Evolutionary conservation across 306 rosid genomes (phyloP).

Genomic region (Fragaria vesca): DNA sequence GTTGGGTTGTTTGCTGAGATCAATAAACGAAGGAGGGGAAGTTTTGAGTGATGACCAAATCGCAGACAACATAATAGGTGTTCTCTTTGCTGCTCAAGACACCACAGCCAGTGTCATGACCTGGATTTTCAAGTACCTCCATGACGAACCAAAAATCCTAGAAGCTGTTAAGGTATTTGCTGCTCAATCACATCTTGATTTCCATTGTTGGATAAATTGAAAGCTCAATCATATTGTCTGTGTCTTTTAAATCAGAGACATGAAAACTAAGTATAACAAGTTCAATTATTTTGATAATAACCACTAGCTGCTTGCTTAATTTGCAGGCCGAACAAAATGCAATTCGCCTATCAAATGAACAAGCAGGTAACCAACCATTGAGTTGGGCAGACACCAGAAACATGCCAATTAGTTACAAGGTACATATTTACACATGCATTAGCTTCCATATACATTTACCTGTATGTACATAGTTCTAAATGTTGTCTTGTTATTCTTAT

Average conservation of each 20-base stretch:
- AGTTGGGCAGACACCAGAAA: slow-evolving; percentile 73
- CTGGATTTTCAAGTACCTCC: slow-evolving; percentile 82
- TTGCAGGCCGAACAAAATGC: slow-evolving; percentile 71
- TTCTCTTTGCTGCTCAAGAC: slow-evolving; percentile 91
- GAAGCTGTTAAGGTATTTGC: slow-evolving; percentile 66
- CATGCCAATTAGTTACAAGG: slow-evolving; percentile 75
- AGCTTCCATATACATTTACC: neutral
- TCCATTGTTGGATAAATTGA: neutral
- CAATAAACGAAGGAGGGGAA: slow-evolving; percentile 60
- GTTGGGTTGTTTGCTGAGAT: slow-evolving; percentile 56
- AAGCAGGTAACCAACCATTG: slow-evolving; percentile 37
- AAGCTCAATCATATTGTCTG: neutral
- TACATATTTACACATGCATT: slow-evolving; percentile 18
- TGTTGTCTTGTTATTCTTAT: neutral
- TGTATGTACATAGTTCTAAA: neutral
- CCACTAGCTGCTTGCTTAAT: neutral
- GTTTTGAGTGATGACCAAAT: slow-evolving; percentile 63
- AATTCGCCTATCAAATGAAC: slow-evolving; percentile 45
- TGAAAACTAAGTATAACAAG: neutral
- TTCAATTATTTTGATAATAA: neutral
- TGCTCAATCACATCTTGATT: neutral
- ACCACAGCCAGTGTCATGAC: slow-evolving; percentile 93
- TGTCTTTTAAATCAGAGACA: neutral
- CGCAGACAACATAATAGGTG: slow-evolving; percentile 85
- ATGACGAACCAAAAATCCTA: slow-evolving; percentile 70